A percentile compares a stretch with the other conserved stretches of the same genome.
These are phyloP conservation scores for Chaetomium sp. DNA, from an alignment of 2,329 filamentous ascomycete species.

Conservation along the genomic window DNA sequence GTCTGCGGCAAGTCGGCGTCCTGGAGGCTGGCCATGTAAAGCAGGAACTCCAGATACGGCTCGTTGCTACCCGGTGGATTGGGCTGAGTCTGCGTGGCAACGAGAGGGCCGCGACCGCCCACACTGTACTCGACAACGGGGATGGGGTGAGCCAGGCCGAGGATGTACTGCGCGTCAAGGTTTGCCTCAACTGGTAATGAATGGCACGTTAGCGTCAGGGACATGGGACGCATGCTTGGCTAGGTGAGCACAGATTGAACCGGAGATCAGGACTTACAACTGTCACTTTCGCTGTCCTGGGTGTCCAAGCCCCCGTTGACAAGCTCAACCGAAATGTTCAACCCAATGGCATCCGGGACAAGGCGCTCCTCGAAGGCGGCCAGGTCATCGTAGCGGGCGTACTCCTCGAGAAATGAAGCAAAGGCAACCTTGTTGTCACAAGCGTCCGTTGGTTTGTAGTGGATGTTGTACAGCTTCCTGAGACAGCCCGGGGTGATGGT, in stretches of 20 bases:
- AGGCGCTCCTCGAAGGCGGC: conserved; percentile 43
- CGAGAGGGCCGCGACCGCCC: conserved; percentile 52
- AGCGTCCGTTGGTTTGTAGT: conserved; percentile 28
- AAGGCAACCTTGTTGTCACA: conserved; percentile 32
- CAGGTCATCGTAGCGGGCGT: conserved; percentile 44
- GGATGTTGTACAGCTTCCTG: conserved; percentile 41
- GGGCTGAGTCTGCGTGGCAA: conserved; percentile 45
- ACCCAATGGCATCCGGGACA: conserved; percentile 43
- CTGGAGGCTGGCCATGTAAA: conserved; percentile 48
- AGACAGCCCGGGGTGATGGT: conserved; percentile 44
- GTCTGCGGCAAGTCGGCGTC: conserved; percentile 51
- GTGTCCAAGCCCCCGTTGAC: conserved; percentile 51
- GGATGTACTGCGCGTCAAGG: conserved; percentile 56
- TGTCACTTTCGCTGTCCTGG: conserved; percentile 35
- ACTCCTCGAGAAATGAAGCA: conserved; percentile 41
- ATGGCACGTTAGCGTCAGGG: too few species aligned
- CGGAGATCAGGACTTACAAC: conserved; percentile 20
- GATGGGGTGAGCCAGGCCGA: conserved; percentile 48
- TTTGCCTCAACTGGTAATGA: conserved; percentile 45
- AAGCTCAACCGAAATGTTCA: conserved; percentile 48
- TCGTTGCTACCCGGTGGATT: conserved; percentile 54
- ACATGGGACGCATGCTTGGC: too few species aligned
- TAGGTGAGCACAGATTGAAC: too few species aligned
- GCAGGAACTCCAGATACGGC: conserved; percentile 59
- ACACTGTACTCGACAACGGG: conserved; percentile 54